These are phyloP conservation scores for Tanacetum coccineum DNA, from an alignment of 129 eudicot genomes.

Conservation along the genomic window DNA sequence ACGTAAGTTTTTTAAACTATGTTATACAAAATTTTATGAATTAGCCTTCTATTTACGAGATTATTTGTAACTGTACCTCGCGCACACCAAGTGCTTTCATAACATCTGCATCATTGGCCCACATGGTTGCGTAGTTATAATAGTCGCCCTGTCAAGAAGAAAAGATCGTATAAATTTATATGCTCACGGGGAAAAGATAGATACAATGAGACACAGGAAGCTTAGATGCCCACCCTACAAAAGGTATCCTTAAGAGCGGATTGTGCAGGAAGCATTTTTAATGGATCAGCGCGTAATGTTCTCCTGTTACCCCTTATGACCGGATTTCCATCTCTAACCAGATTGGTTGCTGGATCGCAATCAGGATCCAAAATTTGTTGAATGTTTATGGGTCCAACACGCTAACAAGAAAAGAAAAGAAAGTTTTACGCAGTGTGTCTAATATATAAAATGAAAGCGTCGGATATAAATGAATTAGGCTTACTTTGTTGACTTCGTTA, in stretches of 20 bases:
- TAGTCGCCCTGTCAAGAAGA: slow-evolving; percentile 3
- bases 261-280: slow-evolving; percentile 3
- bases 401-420: background rate
- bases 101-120: slow-evolving; percentile 16
- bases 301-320: background rate
- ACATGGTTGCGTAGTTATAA: slow-evolving; percentile 5
- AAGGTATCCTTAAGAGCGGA: too few species aligned
- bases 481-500: too few species aligned
- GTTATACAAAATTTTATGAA: too few species aligned
- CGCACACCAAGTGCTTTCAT: background rate
- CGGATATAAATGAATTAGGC: too few species aligned
- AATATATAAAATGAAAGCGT: too few species aligned
- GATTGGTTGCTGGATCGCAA: background rate
- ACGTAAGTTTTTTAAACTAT: too few species aligned
- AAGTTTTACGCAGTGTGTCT: background rate
- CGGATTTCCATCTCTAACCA: background rate
- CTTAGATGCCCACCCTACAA: too few species aligned
- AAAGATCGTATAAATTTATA: too few species aligned
- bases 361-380: slow-evolving; percentile 21
- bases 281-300: background rate
- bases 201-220: too few species aligned
- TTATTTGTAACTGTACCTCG: too few species aligned
- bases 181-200: too few species aligned
- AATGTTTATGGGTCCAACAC: background rate
- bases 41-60: too few species aligned